These are phyloP conservation scores for Phytophthora brassicae DNA, from an alignment of 352 stramenopile species.

Conservation along the genomic window DNA sequence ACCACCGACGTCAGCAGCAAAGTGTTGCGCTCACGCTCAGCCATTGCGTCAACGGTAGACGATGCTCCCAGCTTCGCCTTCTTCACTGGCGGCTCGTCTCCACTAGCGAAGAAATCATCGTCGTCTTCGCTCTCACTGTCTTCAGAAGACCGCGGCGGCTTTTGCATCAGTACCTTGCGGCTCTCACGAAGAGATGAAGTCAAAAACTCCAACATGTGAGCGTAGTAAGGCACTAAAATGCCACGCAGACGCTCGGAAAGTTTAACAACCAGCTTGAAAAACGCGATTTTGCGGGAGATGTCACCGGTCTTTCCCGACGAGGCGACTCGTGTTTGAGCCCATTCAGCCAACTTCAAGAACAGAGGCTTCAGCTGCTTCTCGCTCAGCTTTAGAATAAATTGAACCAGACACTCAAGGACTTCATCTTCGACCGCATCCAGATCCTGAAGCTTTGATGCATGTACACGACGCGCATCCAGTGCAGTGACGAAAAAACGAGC, in stretches of 20 bases:
- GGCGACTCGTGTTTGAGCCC: slow-evolving; percentile 52
- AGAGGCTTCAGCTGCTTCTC: slow-evolving; percentile 90
- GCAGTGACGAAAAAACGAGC: slow-evolving; percentile 83
- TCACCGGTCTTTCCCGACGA: slow-evolving; percentile 32
- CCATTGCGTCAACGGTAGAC: slow-evolving; percentile 18
- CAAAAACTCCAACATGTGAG: slow-evolving; percentile 69
- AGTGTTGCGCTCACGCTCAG: slow-evolving; percentile 37
- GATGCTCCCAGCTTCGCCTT: slow-evolving; percentile 56
- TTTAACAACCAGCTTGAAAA: slow-evolving; percentile 83
- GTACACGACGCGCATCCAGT: slow-evolving; percentile 74
- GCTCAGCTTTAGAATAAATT: slow-evolving; percentile 86
- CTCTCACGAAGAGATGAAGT: slow-evolving; percentile 51
- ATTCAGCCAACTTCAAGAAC: slow-evolving; percentile 85
- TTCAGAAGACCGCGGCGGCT: slow-evolving; percentile 29
- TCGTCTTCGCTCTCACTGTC: slow-evolving; percentile 38
- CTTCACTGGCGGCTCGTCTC: slow-evolving; percentile 58
- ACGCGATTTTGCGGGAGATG: slow-evolving; percentile 65
- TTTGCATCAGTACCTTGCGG: slow-evolving; percentile 49
- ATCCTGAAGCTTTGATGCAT: slow-evolving; percentile 52
- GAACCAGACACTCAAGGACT: slow-evolving; percentile 69
- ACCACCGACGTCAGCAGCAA: slow-evolving; percentile 62
- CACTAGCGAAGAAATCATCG: slow-evolving; percentile 43
- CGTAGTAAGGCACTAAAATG: slow-evolving; percentile 90
- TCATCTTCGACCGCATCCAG: slow-evolving; percentile 77
- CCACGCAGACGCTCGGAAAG: slow-evolving; percentile 78